A percentile compares a stretch with the other conserved stretches of the same genome.
Conservation (phyloP, 768 basidiomycete genomes). For the Sarcodon aspratus region DNA sequence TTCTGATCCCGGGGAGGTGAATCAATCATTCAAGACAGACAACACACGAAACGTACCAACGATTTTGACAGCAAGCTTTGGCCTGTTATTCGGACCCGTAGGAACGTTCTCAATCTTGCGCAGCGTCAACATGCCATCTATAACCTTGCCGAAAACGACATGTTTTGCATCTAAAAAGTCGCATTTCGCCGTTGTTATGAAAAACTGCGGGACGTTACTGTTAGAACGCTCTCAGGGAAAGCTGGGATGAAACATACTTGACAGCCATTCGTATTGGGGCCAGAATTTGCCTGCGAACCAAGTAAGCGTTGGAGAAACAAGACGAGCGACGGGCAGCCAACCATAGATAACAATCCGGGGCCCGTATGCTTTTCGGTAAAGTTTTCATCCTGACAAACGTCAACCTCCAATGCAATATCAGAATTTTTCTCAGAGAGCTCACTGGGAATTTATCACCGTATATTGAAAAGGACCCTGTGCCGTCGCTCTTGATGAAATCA, state of each 20-base stretch:
- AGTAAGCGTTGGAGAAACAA: background rate
- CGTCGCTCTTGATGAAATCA: conserved; percentile 90
- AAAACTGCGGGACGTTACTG: conserved; percentile 48
- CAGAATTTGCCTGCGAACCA: conserved; percentile 75
- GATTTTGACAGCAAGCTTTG: conserved; percentile 83
- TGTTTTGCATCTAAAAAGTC: conserved; percentile 95
- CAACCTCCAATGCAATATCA: background rate
- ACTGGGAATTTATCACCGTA: conserved; percentile 93
- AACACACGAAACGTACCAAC: conserved; percentile 40
- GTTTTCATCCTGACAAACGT: conserved; percentile 69
- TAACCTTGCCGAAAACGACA: conserved; percentile 84
- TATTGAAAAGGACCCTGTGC: conserved; percentile 94
- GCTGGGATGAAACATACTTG: conserved; percentile 34
- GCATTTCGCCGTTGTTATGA: conserved; percentile 91
- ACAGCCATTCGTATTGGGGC: conserved; percentile 89
- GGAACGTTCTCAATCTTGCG: conserved; percentile 95
- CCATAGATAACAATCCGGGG: conserved; percentile 89
- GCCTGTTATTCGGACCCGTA: conserved; percentile 82
- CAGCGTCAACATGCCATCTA: conserved; percentile 90
- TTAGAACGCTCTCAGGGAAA: background rate
- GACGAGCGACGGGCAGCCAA: conserved; percentile 14
- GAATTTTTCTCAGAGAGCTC: conserved; percentile 12
- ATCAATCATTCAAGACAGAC: background rate
- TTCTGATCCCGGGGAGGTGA: background rate
- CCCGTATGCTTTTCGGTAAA: conserved; percentile 82